Evolutionary conservation across 202 grass and related monocot genomes (phyloP), one percentile per base, ranked within the genome.

Genomic region (Setaria italica): DNA sequence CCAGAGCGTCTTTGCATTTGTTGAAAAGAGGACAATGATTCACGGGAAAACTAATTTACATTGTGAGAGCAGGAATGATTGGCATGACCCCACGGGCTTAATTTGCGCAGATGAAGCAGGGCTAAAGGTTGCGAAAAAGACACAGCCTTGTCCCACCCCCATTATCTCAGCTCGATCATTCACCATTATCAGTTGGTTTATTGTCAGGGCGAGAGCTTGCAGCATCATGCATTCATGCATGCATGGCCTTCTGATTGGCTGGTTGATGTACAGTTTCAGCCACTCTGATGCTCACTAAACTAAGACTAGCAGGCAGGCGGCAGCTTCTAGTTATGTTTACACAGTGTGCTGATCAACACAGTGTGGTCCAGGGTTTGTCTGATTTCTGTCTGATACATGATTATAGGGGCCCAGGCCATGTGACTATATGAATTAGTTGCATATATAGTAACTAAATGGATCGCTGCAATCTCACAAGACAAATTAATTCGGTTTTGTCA

Each of bases 61-160:
- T 11, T 30, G 17, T 32, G 13, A 68, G 49, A 29, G 45, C 14
- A 33, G 35, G 46, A 33, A 45, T 11, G 7, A 19, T 11, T 9
- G 51, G 32, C 67, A 17, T 14, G 37, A 32, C 54, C 79, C 53
- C 53, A 82, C 53, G 10, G 54, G 80, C 74, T 60, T 60, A 60
- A 46, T 82, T 72, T 60, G 66, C 66, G 65, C 67, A 47, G 66
- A 33, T 47, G 67, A 48, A 80, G 29, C 15, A 34, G 67, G 80
- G 32, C 80, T 48, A n/a, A 60, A 60, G 21, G 21, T 56, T 45
- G 49, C 21, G 3, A 41, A 43, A 16, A 68, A 55, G 37, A 16
- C 21, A 42, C 57, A 35, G 21, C 53, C 14, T 1, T 56, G 78
- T 81, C 57, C n/a, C n/a, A 60, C 51, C 9, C 50, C 50, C 79